Conservation (phyloP, 345 rosid genomes). For the Populus alba region DNA sequence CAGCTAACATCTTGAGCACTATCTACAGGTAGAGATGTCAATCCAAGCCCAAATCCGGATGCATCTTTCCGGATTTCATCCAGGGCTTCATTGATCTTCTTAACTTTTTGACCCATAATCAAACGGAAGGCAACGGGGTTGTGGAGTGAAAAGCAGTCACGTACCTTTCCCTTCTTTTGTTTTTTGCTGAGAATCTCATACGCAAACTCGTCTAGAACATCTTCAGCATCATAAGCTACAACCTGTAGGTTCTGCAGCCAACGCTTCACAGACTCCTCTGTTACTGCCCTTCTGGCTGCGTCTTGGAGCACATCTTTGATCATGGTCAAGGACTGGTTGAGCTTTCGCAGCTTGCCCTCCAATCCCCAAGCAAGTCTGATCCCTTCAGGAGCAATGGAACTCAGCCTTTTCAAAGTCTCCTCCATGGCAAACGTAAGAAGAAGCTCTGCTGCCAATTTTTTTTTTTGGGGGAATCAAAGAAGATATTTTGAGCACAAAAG, state of each 20-base stretch:
- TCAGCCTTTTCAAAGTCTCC: background rate
- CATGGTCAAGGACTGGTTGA: background rate
- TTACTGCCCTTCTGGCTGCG: background rate
- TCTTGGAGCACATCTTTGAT: background rate
- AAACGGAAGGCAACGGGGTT: background rate
- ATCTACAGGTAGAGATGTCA: no score
- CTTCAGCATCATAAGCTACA: conserved; percentile 1
- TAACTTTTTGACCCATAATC: background rate
- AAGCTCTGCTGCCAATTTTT: no score
- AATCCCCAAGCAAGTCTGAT: background rate
- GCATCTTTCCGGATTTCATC: background rate
- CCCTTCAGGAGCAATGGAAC: background rate
- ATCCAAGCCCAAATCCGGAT: background rate
- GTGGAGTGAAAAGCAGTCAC: background rate
- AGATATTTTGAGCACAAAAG: no score
- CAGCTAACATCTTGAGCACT: background rate
- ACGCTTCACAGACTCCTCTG: background rate
- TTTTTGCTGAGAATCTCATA: background rate
- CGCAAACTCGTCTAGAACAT: background rate
- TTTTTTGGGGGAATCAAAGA: no score
- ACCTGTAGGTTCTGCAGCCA: conserved; percentile 7
- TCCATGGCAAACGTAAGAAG: background rate
- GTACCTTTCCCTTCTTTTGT: background rate
- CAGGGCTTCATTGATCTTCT: background rate
- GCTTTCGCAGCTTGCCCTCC: background rate